Conservation (phyloP, 1,284 basidiomycete species). For the Sanguinoderma infundibulare region DNA sequence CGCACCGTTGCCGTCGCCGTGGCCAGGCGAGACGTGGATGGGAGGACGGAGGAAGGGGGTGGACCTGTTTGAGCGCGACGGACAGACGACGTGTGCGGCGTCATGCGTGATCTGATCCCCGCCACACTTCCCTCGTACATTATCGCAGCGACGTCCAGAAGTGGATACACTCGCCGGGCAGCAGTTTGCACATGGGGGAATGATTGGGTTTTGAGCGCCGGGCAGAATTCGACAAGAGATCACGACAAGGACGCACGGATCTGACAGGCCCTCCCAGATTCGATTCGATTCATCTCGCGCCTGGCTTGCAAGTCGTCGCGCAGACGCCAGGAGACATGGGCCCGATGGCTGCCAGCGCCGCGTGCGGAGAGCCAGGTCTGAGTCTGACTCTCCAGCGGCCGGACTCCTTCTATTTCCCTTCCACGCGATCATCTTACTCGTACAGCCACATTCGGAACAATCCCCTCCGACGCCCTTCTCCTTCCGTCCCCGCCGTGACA, state of each 20-base stretch:
- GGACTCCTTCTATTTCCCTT: conserved; percentile 25
- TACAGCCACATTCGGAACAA: conserved; percentile 27
- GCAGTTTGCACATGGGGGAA: neutral
- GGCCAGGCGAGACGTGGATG: neutral
- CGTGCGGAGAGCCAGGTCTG: too few species aligned
- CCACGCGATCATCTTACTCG: conserved; percentile 15
- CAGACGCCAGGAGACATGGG: neutral
- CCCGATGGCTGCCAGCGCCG: neutral
- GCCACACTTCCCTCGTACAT: conserved; percentile 1
- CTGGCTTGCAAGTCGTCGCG: too few species aligned
- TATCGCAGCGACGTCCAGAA: conserved; percentile 2
- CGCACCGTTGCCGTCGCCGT: too few species aligned
- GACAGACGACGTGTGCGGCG: conserved; percentile 9
- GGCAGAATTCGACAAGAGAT: neutral
- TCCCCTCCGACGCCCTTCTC: conserved; percentile 14
- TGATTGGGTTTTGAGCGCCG: conserved; percentile 1
- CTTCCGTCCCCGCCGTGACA: conserved; percentile 23
- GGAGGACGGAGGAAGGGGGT: neutral
- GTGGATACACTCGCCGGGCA: conserved; percentile 10
- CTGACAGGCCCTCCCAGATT: conserved; percentile 7
- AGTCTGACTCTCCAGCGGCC: too few species aligned
- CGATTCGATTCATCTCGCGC: too few species aligned
- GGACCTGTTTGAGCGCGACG: conserved; percentile 16
- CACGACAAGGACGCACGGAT: conserved; percentile 22
- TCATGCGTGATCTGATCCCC: conserved; percentile 18